Conservation (phyloP, 2,329 filamentous ascomycete species). For the Verticillium tricorpus region DNA sequence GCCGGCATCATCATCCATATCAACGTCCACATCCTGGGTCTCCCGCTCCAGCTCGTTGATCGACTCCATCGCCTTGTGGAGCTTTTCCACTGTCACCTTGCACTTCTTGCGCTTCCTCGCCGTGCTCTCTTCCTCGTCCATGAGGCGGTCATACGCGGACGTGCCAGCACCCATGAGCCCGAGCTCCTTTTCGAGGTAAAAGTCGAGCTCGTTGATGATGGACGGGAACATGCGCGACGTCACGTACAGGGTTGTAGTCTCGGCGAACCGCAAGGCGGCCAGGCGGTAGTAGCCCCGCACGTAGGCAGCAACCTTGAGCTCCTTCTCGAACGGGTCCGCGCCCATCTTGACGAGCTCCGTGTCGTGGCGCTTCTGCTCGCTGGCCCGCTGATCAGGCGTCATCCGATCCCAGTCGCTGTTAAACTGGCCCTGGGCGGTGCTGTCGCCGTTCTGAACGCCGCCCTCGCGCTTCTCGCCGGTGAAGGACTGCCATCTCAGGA, state of each 20-base stretch:
- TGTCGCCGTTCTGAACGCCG: neutral
- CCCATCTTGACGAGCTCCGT: conserved; percentile 43
- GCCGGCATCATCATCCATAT: neutral
- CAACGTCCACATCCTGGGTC: conserved; percentile 12
- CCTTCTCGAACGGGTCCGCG: conserved; percentile 52
- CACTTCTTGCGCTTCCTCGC: conserved; percentile 35
- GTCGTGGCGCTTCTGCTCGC: conserved; percentile 38
- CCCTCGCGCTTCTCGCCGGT: conserved; percentile 18
- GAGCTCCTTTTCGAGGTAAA: conserved; percentile 38
- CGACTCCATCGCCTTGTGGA: conserved; percentile 39
- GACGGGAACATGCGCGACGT: conserved; percentile 44
- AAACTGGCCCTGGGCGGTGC: no score
- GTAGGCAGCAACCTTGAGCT: conserved; percentile 59
- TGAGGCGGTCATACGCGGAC: conserved; percentile 34
- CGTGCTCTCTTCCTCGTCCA: conserved; percentile 43
- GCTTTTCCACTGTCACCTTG: conserved; percentile 39
- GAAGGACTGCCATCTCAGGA: conserved; percentile 41
- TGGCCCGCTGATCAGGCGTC: conserved; percentile 40
- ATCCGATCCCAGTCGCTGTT: conserved; percentile 37
- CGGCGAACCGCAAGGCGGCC: conserved; percentile 60
- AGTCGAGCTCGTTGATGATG: conserved; percentile 33
- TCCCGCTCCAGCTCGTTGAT: conserved; percentile 39
- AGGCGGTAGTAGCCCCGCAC: conserved; percentile 67
- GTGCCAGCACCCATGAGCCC: conserved; percentile 29
- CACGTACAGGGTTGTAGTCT: conserved; percentile 44